Percentiles rank a stretch among this genome's conserved stretches.
Conservation (phyloP, 768 basidiomycete genomes). For the Rhodosporidiobolus odoratus region DNA sequence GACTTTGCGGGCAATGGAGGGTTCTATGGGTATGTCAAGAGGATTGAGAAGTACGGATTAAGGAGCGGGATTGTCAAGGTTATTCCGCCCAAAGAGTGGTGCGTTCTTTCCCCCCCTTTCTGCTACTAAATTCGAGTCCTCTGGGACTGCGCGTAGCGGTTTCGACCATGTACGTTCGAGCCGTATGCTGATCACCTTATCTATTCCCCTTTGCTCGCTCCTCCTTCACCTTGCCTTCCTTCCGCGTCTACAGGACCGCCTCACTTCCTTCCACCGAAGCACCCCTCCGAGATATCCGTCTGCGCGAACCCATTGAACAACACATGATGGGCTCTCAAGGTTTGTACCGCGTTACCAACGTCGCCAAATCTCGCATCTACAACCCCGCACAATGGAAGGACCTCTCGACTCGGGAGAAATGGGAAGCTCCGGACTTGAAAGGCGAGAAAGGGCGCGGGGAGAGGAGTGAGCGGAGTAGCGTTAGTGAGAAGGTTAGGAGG, state of each 20-base stretch:
- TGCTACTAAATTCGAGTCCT: too few species aligned
- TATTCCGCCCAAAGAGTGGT: constrained; percentile 93
- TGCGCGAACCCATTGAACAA: constrained; percentile 88
- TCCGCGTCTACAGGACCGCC: constrained; percentile 56
- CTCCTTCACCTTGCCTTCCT: not conserved
- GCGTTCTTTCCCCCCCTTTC: constrained; percentile 41
- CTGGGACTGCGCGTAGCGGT: too few species aligned
- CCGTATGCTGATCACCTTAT: too few species aligned
- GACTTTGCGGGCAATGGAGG: constrained; percentile 63
- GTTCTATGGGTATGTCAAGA: constrained; percentile 75
- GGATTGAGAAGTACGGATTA: constrained; percentile 82
- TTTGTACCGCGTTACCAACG: constrained; percentile 80
- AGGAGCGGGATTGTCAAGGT: constrained; percentile 91
- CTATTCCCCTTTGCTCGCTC: too few species aligned
- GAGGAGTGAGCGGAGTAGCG: constrained; percentile 39
- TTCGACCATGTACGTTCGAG: too few species aligned
- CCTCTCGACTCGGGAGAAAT: constrained; percentile 64
- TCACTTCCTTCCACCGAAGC: constrained; percentile 65
- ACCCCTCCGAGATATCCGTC: constrained; percentile 68
- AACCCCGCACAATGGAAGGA: constrained; percentile 85
- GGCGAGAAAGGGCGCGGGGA: constrained; percentile 24
- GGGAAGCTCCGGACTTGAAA: constrained; percentile 56
- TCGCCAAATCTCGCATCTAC: constrained; percentile 77
- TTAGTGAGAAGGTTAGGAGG: constrained; percentile 22
- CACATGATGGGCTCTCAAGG: constrained; percentile 74